Evolutionary conservation across 805 yeast genomes (phyloP).

Genomic region (Cyberlindnera samutprakarnensis): DNA sequence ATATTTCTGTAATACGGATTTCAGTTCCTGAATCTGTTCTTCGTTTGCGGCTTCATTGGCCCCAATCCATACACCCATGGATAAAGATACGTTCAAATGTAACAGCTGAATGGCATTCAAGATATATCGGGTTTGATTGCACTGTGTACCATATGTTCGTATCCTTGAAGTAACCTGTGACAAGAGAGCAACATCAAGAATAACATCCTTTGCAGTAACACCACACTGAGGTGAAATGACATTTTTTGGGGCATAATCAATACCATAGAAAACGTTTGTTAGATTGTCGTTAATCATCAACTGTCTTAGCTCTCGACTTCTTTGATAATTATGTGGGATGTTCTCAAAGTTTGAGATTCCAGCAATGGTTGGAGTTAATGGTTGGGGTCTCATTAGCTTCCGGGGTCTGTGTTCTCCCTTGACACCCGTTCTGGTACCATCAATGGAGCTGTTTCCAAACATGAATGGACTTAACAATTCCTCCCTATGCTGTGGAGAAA

Average conservation of each 20-base stretch:
- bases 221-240: conserved; percentile 51
- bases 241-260: conserved; percentile 52
- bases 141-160: conserved; percentile 54
- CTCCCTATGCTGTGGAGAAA: conserved; percentile 19
- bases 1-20: conserved; percentile 30
- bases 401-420: background rate
- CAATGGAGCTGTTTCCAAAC: background rate
- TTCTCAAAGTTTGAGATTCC: conserved; percentile 23
- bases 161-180: conserved; percentile 53
- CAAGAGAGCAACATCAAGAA: conserved; percentile 48
- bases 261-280: conserved; percentile 41
- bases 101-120: conserved; percentile 45
- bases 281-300: conserved; percentile 30
- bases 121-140: conserved; percentile 46
- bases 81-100: conserved; percentile 45
- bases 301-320: conserved; percentile 27
- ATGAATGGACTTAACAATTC: conserved; percentile 9
- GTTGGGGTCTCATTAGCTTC: background rate
- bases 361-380: conserved; percentile 13
- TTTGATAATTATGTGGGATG: conserved; percentile 26
- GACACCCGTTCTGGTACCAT: background rate
- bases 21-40: conserved; percentile 39
- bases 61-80: conserved; percentile 61
- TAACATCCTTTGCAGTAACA: conserved; percentile 36
- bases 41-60: conserved; percentile 35